Evolutionary conservation across 805 yeast genomes (phyloP), one percentile per base, ranked within the genome.

Genomic region (Metschnikowia sp.): DNA sequence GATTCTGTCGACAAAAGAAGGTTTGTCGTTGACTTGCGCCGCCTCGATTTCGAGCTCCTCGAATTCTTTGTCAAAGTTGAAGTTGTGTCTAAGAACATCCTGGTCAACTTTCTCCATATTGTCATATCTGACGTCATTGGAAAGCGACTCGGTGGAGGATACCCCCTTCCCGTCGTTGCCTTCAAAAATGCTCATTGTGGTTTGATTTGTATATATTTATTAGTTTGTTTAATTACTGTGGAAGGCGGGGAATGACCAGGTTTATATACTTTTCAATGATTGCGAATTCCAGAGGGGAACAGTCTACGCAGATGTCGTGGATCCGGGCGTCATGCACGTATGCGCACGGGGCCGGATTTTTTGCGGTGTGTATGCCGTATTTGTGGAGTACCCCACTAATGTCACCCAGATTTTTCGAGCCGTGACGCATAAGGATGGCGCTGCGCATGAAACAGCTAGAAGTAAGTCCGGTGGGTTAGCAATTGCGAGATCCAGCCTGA

Each of bases 1-100:
- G 42, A 76, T 30, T 37, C 72, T 68, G 52, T 70, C 73, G 60
- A 69, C 64, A 39, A 68, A 64, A 0, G 75, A 57, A 42, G 64
- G 67, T 33, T 66, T 58, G 3, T 46, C 45, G 40, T 65, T 58
- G 19, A 61, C 58, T 31, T 66, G 62, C 19, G 57, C 54, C n/a
- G 72, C 68, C 47, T 64, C 48, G 10, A 45, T 42, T 44, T 69
- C 76, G 43, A 65, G 58, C 42, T 64, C 65, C 18, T 53, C 65
- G 46, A 70, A 68, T 45, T 68, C 68, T 22, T 58, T 59, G 41
- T 67, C 72, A 39, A 72, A 60, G 53, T 70, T 64, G 38, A 63
- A 57, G 42, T 68, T 64, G 36, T 58, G 56, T 13, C 72, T 72
- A 30, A 59, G 50, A 34, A 58, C 66, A 10, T 57, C 53, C n/a